Conservation (phyloP, 768 basidiomycete species). For the Brasilioporus rufonigricans region DNA sequence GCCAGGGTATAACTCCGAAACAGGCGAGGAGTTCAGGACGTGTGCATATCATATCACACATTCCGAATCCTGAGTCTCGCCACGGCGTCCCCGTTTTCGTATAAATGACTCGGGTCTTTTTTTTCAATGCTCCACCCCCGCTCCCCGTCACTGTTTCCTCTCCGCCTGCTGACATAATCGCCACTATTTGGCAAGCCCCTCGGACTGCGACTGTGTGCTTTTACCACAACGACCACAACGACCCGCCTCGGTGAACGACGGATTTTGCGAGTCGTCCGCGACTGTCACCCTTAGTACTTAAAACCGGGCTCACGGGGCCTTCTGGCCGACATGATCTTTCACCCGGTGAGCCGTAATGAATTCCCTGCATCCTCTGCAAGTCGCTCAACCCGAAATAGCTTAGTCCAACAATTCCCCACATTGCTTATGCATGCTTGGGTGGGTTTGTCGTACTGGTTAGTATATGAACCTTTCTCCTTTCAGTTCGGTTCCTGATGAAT, state of each 20-base stretch:
- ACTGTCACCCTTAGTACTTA: background rate
- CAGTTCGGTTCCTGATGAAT: background rate
- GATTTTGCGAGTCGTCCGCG: constrained; percentile 6
- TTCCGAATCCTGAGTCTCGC: background rate
- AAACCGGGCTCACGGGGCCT: background rate
- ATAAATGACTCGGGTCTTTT: constrained; percentile 3
- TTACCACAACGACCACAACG: constrained; percentile 4
- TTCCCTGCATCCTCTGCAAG: background rate
- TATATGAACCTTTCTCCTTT: constrained; percentile 5
- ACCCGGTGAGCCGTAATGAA: constrained; percentile 42
- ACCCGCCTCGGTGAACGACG: background rate
- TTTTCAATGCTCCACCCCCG: background rate
- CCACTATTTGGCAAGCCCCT: constrained; percentile 9
- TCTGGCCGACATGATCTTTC: constrained; percentile 42
- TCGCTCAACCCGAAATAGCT: constrained; percentile 13
- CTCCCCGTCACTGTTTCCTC: background rate
- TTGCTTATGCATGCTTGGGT: constrained; percentile 76
- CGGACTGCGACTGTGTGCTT: background rate
- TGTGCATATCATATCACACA: background rate
- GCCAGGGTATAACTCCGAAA: constrained; percentile 9
- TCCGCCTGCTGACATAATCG: constrained; percentile 19
- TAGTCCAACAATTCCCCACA: constrained; percentile 65
- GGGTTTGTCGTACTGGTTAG: constrained; percentile 77
- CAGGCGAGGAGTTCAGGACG: constrained; percentile 12
- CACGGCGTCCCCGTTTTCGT: too few relatives aligned